Base-by-base conservation (phyloP, 441 rosid genomes). In the Metrosideros polymorpha region DNA sequence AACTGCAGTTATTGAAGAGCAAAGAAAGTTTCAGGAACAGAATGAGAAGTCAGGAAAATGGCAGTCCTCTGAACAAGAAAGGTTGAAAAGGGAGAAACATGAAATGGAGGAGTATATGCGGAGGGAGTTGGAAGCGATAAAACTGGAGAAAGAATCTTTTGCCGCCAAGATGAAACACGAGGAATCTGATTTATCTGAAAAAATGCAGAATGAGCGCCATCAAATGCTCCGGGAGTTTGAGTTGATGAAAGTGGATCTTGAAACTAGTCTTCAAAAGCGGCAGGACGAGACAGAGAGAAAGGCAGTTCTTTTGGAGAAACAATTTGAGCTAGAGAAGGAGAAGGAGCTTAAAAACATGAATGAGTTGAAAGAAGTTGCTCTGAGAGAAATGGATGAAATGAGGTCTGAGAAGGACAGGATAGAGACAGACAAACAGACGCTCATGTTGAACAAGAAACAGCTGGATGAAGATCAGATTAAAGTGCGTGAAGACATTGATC, bases 131-230 rank as follows among this genome's bases (percentile, higher is more conserved):
- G 96, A 94, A 89, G 92, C 89, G 85, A 71, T 94, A 66, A 93
- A 86, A 86, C 85, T 91, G 87, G 95, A 94, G 91, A 94, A 93
- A 88, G 97, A 95, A 90, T 93, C 94, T 35, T 92, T 96, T 89
- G 96, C 93, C 88, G 92, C 93, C 25, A 92, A 87, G 89, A 93
- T 90, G 93, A 94, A 86, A 89, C 93, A 92, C 76, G 98, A 96
- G 84, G 91, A 92, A 85, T 88, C 90, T 63, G 88, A 88, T 84
- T 90, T 94, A 87, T 92, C 89, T 85, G 94, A 94, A 87, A 92
- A 91, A 53, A 89, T 91, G 47, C 86, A 91, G 89, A 90, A 89
- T 85, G 95, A 93, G 89, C 94, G 87, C 49, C 92, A 86, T 85
- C 92, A 89, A 91, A 86, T 93, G 91, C 86, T 93, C 85, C 93